Percentiles rank a stretch among this genome's conserved stretches.
Evolutionary conservation across 805 yeast species (phyloP).

Genomic region (Barnettozyma sp.): DNA sequence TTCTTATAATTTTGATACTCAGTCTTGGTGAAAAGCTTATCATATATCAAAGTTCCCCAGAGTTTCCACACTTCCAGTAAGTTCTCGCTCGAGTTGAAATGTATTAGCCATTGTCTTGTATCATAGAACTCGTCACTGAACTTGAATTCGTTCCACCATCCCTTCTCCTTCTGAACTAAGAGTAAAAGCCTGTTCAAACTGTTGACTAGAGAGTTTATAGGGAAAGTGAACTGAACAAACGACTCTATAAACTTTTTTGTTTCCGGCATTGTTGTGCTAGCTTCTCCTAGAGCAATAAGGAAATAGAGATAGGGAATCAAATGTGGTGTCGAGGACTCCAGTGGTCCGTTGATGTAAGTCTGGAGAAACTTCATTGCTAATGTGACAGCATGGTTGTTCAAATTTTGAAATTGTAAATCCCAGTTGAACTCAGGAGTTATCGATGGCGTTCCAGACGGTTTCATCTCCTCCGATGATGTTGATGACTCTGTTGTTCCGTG

Average conservation of each 20-base stretch:
- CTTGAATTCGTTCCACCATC: conserved; percentile 14
- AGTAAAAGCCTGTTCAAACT: conserved; percentile 54
- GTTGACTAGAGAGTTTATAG: conserved; percentile 60
- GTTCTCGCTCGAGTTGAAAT: conserved; percentile 52
- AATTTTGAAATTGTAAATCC: conserved; percentile 7
- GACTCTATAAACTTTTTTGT: conserved; percentile 42
- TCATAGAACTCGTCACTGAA: conserved; percentile 16
- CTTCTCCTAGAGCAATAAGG: conserved; percentile 54
- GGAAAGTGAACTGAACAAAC: conserved; percentile 50
- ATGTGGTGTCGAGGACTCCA: conserved; percentile 62
- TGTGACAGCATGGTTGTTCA: conserved; percentile 50
- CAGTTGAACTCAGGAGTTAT: conserved; percentile 3
- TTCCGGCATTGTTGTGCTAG: conserved; percentile 39
- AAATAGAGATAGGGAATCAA: conserved; percentile 73
- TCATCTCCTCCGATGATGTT: conserved; percentile 2
- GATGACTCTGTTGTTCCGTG: neutral
- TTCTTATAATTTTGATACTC: conserved; percentile 43
- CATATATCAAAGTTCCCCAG: conserved; percentile 83
- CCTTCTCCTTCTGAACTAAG: conserved; percentile 19
- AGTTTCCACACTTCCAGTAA: conserved; percentile 77
- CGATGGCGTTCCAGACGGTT: conserved; percentile 1
- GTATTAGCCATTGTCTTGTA: conserved; percentile 30
- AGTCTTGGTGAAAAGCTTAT: conserved; percentile 44
- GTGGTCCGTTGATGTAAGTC: conserved; percentile 64
- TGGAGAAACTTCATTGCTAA: conserved; percentile 61